Percentiles rank a stretch among this genome's conserved stretches.
Evolutionary conservation across 73 alveolate genomes (phyloP).

Genomic region (Paramecium tetraurelia): DNA sequence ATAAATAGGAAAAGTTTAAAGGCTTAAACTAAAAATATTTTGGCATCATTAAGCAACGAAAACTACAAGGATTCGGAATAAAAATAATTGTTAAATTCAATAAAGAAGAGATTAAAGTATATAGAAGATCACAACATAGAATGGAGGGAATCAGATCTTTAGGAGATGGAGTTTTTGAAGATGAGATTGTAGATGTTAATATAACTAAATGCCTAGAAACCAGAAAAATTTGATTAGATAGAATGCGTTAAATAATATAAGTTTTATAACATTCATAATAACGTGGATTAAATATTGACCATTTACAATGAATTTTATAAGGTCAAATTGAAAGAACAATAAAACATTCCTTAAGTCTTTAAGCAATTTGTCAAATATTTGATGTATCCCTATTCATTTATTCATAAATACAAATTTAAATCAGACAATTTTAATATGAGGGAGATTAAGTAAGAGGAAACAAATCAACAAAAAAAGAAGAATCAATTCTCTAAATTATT

Average conservation of each 20-base stretch:
- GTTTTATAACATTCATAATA: neutral
- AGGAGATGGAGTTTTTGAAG: neutral
- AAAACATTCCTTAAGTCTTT: constrained; percentile 2
- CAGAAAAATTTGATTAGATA: neutral
- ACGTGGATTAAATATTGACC: neutral
- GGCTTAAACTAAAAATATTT: neutral
- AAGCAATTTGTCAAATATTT: neutral
- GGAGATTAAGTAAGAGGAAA: neutral
- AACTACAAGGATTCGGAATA: neutral
- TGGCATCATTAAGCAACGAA: neutral
- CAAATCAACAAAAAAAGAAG: neutral
- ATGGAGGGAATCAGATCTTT: neutral
- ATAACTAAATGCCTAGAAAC: neutral
- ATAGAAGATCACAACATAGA: neutral
- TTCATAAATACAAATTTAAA: constrained; percentile 22
- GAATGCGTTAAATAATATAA: neutral
- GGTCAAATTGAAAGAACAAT: neutral
- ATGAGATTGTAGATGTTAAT: neutral
- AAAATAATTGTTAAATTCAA: neutral
- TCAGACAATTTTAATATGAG: neutral
- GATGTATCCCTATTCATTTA: neutral
- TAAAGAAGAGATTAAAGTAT: neutral
- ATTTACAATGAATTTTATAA: neutral
- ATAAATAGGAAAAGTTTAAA: neutral
- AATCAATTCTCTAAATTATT: neutral